Evolutionary conservation across 2,329 filamentous ascomycete genomes (phyloP), one percentile per base, ranked within the genome.

Genomic region (Beauveria pseudobassiana): DNA sequence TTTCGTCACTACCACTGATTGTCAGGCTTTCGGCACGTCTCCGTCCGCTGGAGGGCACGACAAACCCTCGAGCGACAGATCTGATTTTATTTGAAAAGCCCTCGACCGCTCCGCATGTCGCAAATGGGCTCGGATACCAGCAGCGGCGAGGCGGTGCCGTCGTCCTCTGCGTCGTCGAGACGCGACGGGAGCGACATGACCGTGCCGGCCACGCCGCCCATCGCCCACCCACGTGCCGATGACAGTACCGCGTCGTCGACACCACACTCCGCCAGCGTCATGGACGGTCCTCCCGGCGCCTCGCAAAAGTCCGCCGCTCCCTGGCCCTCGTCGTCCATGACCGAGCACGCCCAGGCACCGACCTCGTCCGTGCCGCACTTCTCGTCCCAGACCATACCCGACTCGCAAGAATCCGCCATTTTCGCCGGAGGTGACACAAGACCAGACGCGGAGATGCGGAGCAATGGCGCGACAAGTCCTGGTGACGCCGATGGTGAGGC

Each of bases 131-230:
- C 38, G 26, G 57, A 56, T 40, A 40, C 48, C n/a, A 38, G 56
- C 52, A 51, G 53, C 50, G 52, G 49, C 55, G 49, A 63, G 30
- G 48, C 57, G 42, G 50, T 50, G 52, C 48, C 64, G 16, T 57
- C 64, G 16, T 62, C 57, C 24, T 58, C 53, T 48, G 46, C 58
- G 30, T 51, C 64, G 30, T 60, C 62, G 40, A 63, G 57, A 63
- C 62, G 62, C 62, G 62, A 63, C 62, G 62, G 57, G 28, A 55
- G 24, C 59, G 59, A 63, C 51, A 24, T 63, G 38, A 57, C 40
- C 43, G 62, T 63, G 24, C 62, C 62, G 51, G 57, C 50, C 38
- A 63, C 62, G 52, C 62, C 62, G 28, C 62, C 62, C 40, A 43
- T 56, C 52, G 51, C 51, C 45, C 34, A 56, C 38, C 46, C 62